Base-by-base conservation (phyloP, 2,329 filamentous ascomycete species). In the Xylariaceae sp. region DNA sequence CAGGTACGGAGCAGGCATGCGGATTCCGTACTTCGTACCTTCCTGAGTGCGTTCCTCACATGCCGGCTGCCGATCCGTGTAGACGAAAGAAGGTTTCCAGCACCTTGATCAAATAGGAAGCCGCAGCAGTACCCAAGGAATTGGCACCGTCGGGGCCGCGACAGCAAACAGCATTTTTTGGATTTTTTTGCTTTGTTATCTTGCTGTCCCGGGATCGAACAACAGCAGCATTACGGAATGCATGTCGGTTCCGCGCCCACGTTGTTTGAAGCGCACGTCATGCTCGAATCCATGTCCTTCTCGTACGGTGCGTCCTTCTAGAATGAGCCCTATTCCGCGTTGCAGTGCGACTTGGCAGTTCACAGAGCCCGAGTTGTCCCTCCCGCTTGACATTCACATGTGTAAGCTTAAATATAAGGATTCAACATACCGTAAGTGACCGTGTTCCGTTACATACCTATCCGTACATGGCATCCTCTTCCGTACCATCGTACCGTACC, bases 11-110 rank as follows among this genome's bases (percentile, higher is more conserved):
- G 37, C 37, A 42, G 9, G 37, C 37, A 30, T 30, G 23, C 23
- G 23, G 23, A 30, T 30, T 42, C 8, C 11, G 37, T 42, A 42
- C 37, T 42, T 42, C 37, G 37, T 42, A 42, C 37, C 11, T 42
- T 42, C 37, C 37, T 42, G 37, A 42, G 53, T 37, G 51, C 42
- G 53, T 57, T 58, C 35, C 37, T 34, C 55, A 52, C 61, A 60
- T 69, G 68, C 67, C 67, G 58, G 56, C 53, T 59, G 37, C 67
- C 67, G 68, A 65, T 64, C 65, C 65, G 47, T 30, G 23, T 49
- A 7, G 47, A 30, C 18, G 66, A 61, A 65, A 65, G 64, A 70
- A 64, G 63, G 63, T 67, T 68, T 65, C 60, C 47, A 63, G 47
- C 51, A 13, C 42, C 13, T 7, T 7, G 23, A 42, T 45, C 58